Percentiles rank a stretch among this genome's conserved stretches.
These are phyloP conservation scores for Funneliformis caledonium DNA, from an alignment of 371 early-diverging fungal species.

Conservation along the genomic window DNA sequence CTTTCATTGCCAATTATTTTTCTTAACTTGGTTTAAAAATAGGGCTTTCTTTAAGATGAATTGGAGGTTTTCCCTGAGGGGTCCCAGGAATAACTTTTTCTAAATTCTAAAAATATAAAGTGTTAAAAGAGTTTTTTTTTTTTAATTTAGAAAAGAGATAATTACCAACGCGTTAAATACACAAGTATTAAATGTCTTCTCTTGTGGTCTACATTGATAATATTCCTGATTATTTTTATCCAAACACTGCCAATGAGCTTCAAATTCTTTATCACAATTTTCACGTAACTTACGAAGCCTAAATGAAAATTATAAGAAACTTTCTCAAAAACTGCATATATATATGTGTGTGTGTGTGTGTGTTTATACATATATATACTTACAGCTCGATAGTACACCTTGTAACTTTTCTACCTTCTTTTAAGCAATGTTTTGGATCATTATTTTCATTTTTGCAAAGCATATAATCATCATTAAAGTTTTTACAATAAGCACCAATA, in stretches of 20 bases:
- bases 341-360: constrained; percentile 22
- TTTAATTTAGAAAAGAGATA: too few relatives aligned
- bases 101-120: constrained; percentile 61
- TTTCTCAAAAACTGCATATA: neutral
- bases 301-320: constrained; percentile 11
- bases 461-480: constrained; percentile 95
- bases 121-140: constrained; percentile 35
- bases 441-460: constrained; percentile 91
- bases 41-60: constrained; percentile 78
- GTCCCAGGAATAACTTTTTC: constrained; percentile 82
- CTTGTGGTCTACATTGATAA: constrained; percentile 80
- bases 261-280: constrained; percentile 89
- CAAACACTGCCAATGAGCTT: constrained; percentile 91
- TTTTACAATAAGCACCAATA: constrained; percentile 88
- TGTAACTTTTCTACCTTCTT: constrained; percentile 95
- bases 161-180: constrained; percentile 87
- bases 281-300: constrained; percentile 87
- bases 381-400: constrained; percentile 92
- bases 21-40: neutral
- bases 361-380: constrained; percentile 42
- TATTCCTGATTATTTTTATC: constrained; percentile 90
- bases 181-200: constrained; percentile 85
- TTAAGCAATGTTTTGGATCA: constrained; percentile 89
- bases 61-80: constrained; percentile 66
- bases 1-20: too few relatives aligned